Percentiles rank a stretch among this genome's conserved stretches.
Conservation (phyloP, 371 early-diverging fungal genomes). For the Dichotomocladium elegans region DNA sequence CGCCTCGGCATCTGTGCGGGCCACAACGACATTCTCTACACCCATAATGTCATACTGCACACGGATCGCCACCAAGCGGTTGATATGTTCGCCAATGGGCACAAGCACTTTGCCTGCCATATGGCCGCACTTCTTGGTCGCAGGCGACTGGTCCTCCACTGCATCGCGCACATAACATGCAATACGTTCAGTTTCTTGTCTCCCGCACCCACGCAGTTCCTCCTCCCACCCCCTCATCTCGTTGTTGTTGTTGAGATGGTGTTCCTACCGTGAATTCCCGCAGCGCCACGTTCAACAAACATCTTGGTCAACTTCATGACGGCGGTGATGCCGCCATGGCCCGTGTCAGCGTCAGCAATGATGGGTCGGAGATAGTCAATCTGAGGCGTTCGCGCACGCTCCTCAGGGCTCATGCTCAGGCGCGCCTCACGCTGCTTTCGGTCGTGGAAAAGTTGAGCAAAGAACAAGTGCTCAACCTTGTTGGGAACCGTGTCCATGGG, state of each 20-base stretch:
- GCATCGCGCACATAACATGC: neutral
- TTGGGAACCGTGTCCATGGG: constrained; percentile 99
- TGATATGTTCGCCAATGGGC: constrained; percentile 95
- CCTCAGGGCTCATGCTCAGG: constrained; percentile 58
- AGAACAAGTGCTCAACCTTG: constrained; percentile 98
- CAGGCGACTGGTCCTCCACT: constrained; percentile 94
- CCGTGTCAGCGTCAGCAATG: constrained; percentile 98
- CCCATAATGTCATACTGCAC: constrained; percentile 99
- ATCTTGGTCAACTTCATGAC: constrained; percentile 92
- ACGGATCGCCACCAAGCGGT: constrained; percentile 93
- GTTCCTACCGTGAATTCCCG: constrained; percentile 77
- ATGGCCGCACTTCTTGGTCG: constrained; percentile 98
- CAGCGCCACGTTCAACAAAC: constrained; percentile 94
- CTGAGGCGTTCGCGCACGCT: constrained; percentile 72
- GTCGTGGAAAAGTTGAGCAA: constrained; percentile 97
- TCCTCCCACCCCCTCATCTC: no score
- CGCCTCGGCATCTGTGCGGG: constrained; percentile 97
- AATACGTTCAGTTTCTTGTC: neutral
- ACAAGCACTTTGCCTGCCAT: constrained; percentile 99
- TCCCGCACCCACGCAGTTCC: no score
- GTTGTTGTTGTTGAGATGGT: no score
- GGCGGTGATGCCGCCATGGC: constrained; percentile 94
- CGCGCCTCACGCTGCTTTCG: constrained; percentile 94
- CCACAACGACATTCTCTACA: constrained; percentile 90
- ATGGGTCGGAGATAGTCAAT: constrained; percentile 94